Percentiles rank a stretch among this genome's conserved stretches.
Evolutionary conservation across 371 early-diverging fungal genomes (phyloP).

Genomic region (Coemansia sp.): DNA sequence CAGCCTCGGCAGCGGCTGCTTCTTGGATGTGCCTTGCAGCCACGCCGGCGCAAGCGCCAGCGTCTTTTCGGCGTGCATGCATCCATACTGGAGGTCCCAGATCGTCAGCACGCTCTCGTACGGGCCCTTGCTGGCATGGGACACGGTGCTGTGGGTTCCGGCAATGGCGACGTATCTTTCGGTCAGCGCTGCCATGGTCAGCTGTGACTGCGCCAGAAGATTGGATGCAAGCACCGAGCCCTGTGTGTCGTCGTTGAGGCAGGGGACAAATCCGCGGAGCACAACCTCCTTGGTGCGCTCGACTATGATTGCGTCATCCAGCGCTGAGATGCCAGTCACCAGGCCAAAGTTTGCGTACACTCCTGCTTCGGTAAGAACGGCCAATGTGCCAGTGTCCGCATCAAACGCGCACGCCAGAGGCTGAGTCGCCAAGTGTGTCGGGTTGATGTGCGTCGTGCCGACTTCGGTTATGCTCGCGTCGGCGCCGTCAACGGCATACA

Average conservation of each 20-base stretch:
- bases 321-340: slow-evolving; percentile 35
- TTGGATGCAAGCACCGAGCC: slow-evolving; percentile 9
- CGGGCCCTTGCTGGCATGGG: slow-evolving; percentile 40
- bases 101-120: slow-evolving; percentile 47
- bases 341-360: slow-evolving; percentile 34
- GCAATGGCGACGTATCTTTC: slow-evolving; percentile 47
- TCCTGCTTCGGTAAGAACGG: slow-evolving; percentile 38
- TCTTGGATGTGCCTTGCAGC: slow-evolving; percentile 19
- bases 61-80: slow-evolving; percentile 42
- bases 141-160: slow-evolving; percentile 48
- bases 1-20: slow-evolving; percentile 27
- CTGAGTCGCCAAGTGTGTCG: slow-evolving; percentile 27
- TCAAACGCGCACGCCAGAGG: slow-evolving; percentile 46
- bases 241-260: slow-evolving; percentile 9
- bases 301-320: slow-evolving; percentile 40
- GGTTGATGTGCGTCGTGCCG: slow-evolving; percentile 44
- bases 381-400: slow-evolving; percentile 42
- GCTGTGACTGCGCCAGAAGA: slow-evolving; percentile 36
- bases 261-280: slow-evolving; percentile 45
- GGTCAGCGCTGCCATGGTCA: slow-evolving; percentile 36
- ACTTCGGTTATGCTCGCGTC: slow-evolving; percentile 32
- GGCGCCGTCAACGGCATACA: slow-evolving; percentile 29
- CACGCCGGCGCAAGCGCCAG: slow-evolving; percentile 21
- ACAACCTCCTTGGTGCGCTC: slow-evolving; percentile 35
- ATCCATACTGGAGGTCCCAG: slow-evolving; percentile 50